A percentile compares a stretch with the other conserved stretches of the same genome.
These are phyloP conservation scores for Suhomyces choctaworum DNA, from an alignment of 1,139 yeast genomes.

Conservation along the genomic window DNA sequence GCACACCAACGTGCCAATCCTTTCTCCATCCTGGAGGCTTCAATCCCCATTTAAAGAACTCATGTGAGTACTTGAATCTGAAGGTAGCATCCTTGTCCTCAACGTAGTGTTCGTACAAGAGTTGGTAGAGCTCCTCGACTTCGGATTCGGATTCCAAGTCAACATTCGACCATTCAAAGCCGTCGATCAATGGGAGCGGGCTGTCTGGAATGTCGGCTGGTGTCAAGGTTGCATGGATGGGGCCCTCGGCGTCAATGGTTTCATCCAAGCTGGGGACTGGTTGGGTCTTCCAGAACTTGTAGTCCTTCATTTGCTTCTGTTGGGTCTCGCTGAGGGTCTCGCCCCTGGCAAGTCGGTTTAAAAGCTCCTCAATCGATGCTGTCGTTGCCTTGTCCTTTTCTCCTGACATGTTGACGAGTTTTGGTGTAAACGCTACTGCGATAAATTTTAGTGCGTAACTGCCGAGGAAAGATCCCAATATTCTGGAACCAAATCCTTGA, in stretches of 20 bases:
- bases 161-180: conserved; percentile 86
- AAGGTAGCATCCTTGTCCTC: conserved; percentile 93
- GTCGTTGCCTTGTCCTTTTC: conserved; percentile 16
- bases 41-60: conserved; percentile 89
- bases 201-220: conserved; percentile 68
- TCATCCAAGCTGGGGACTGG: conserved; percentile 85
- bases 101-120: conserved; percentile 86
- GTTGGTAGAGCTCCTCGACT: conserved; percentile 71
- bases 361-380: conserved; percentile 50
- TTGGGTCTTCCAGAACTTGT: conserved; percentile 97
- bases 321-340: conserved; percentile 55
- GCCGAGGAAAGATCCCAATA: neutral
- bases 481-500: too few relatives aligned
- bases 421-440: neutral
- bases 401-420: conserved; percentile 9
- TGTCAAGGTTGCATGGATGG: conserved; percentile 67
- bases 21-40: conserved; percentile 90
- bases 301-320: conserved; percentile 75
- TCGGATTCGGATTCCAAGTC: conserved; percentile 62
- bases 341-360: conserved; percentile 53
- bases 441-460: neutral
- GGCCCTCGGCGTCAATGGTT: conserved; percentile 69
- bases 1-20: conserved; percentile 93
- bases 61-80: conserved; percentile 83
- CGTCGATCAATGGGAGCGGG: conserved; percentile 71